Base-by-base conservation (phyloP, 129 eudicot species). In the Artemisia tridentata region DNA sequence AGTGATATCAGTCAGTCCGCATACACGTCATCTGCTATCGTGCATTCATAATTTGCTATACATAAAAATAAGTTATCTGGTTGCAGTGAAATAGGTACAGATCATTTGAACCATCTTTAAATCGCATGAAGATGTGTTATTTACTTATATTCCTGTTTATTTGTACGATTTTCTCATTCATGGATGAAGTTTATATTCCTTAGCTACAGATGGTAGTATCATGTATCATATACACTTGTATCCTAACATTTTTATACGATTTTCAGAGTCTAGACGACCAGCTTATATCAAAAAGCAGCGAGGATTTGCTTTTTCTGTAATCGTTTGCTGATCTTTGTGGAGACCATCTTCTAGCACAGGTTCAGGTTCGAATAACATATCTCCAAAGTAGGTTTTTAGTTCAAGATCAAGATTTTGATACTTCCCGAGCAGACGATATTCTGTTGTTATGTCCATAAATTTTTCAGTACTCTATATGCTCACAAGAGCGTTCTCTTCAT, bases 391-490 rank as follows among this genome's bases (percentile, higher is more conserved):
- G 60, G 59, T 1, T 65, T 43, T 17, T 43, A 45, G 34, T 69
- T 63, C 49, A 62, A 55, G 69, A 76, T 61, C 56, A 77, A 69
- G 75, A 77, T 77, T 62, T 77, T 62, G 80, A 69, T 76, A 63
- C 57, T 56, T 57, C 49, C 12, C 10, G 31, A 53, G 65, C 27
- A 74, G 47, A 74, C 27, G 38, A 63, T 34, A 63, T 12, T 63
- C 15, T 63, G 54, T 63, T 51, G 21, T 62, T 63, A 60, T 73
- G 72, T 73, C 55, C 70, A 53, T 73, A 73, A 52, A 73, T 63
- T 52, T 63, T 63, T 41, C 65, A 52, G 63, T 53, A 64, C 29
- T 63, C 18, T 61, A 25, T 10, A 23, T 74, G 66, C 58, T 74
- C 45, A 59, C 67, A 57, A 59, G 73, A 58, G 58, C 59, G 62